phyloP scores from a whole-genome alignment of 495 filamentous ascomycete species.

The Extremus antarcticus region DNA sequence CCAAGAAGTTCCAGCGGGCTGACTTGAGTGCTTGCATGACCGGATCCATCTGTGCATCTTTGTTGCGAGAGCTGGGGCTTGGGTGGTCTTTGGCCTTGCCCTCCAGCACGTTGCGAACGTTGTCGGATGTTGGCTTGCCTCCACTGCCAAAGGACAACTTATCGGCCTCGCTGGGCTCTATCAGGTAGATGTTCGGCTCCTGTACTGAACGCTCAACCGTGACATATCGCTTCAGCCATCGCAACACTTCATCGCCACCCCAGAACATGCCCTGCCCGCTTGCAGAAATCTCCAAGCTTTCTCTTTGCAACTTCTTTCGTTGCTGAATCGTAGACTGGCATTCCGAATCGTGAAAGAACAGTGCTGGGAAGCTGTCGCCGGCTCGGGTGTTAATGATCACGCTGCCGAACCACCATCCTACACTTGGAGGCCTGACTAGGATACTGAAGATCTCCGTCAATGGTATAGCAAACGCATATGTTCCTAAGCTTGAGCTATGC shows the following conservation, averaged over 20 bases:
- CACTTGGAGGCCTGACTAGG: conserved; percentile 78
- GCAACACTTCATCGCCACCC: conserved; percentile 91
- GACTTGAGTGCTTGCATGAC: conserved; percentile 92
- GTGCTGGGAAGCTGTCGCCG: conserved; percentile 83
- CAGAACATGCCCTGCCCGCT: conserved; percentile 82
- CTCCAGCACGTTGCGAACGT: conserved; percentile 27
- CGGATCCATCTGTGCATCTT: conserved; percentile 59
- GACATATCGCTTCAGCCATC: conserved; percentile 81
- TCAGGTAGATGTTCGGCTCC: conserved; percentile 79
- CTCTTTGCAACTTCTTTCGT: conserved; percentile 70
- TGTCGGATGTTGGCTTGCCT: conserved; percentile 39
- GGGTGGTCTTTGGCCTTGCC: conserved; percentile 19
- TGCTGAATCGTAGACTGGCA: conserved; percentile 92
- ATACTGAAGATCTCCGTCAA: conserved; percentile 82
- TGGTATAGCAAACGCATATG: conserved; percentile 87
- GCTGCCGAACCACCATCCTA: conserved; percentile 98
- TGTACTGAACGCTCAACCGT: conserved; percentile 68
- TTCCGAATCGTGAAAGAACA: conserved; percentile 96
- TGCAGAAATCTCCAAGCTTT: conserved; percentile 70
- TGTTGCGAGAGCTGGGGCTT: conserved; percentile 20
- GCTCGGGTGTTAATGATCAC: conserved; percentile 81
- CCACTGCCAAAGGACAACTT: conserved; percentile 58
- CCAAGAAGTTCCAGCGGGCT: conserved; percentile 87
- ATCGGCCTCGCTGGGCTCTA: conserved; percentile 80
- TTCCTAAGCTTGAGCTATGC: conserved; percentile 57